Percentiles rank a stretch among this genome's conserved stretches.
Evolutionary conservation across 2,329 filamentous ascomycete genomes (phyloP).

Genomic region (Cercospora nicotianae): DNA sequence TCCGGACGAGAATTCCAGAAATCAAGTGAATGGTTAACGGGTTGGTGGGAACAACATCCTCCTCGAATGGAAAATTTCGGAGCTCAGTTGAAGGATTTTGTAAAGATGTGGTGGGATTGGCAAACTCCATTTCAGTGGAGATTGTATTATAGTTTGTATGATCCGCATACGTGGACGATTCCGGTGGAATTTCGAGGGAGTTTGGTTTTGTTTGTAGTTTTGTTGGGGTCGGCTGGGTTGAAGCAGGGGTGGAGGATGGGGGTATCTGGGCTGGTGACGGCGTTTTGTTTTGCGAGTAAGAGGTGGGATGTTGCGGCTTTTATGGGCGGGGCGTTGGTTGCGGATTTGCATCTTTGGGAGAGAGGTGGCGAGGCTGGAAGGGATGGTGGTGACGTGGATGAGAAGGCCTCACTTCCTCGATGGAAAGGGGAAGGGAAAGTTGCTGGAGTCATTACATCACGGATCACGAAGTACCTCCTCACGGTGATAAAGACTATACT

Average conservation of each 20-base stretch:
- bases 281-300: conserved; percentile 9
- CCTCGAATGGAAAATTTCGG: conserved; percentile 3
- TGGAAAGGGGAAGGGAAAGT: background rate
- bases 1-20: conserved; percentile 9
- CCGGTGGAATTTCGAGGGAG: conserved; percentile 18
- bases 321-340: conserved; percentile 20
- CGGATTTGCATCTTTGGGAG: conserved; percentile 13
- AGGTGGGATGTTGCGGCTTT: conserved; percentile 23
- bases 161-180: conserved; percentile 23
- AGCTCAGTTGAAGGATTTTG: conserved; percentile 8
- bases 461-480: background rate
- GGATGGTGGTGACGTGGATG: background rate
- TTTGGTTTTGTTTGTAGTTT: conserved; percentile 19
- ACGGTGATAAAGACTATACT: background rate
- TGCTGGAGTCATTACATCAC: background rate
- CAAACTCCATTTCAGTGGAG: conserved; percentile 16
- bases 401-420: background rate
- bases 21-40: conserved; percentile 8
- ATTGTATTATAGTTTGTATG: conserved; percentile 12
- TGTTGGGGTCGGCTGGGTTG: conserved; percentile 16
- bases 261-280: conserved; percentile 3
- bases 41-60: conserved; percentile 23
- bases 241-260: conserved; percentile 14
- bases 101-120: conserved; percentile 15
- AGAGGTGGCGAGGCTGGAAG: background rate